Evolutionary conservation across 164 flowering plant species (phyloP).

Genomic region (Kingdonia uniflora): DNA sequence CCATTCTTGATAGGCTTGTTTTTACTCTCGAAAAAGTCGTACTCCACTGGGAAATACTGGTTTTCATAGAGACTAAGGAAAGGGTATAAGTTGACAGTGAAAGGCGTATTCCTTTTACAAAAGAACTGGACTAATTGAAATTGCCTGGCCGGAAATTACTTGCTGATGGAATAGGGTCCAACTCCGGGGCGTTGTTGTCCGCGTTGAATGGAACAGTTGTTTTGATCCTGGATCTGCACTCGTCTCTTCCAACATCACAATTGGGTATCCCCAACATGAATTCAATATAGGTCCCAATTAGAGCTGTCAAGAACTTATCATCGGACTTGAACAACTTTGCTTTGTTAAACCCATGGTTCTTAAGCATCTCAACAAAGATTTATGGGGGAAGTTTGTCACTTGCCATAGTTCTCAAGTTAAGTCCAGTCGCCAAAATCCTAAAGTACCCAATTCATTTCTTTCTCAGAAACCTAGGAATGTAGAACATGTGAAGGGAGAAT

Average conservation of each 20-base stretch:
- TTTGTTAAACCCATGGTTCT: conserved; percentile 54
- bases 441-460: too few relatives aligned
- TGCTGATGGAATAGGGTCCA: conserved; percentile 74
- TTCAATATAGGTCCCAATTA: conserved; percentile 55
- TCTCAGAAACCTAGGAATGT: too few relatives aligned
- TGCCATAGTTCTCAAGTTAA: conserved; percentile 88
- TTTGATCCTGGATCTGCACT: conserved; percentile 35
- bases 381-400: conserved; percentile 57
- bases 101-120: conserved; percentile 46
- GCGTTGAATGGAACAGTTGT: conserved; percentile 82
- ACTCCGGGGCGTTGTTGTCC: conserved; percentile 53
- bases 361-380: conserved; percentile 63
- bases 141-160: conserved; percentile 74
- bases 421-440: too few relatives aligned
- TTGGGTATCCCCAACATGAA: conserved; percentile 89
- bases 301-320: conserved; percentile 41
- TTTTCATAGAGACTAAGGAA: conserved; percentile 76
- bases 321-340: conserved; percentile 88
- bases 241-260: conserved; percentile 46
- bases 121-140: conserved; percentile 54
- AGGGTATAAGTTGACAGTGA: conserved; percentile 89
- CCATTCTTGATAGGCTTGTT: conserved; percentile 45
- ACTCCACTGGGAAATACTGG: conserved; percentile 66
- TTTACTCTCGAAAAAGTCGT: conserved; percentile 73
- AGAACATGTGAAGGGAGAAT: too few relatives aligned